Evolutionary conservation across 1,139 yeast genomes (phyloP).

Genomic region (Pichiaceae sp.): DNA sequence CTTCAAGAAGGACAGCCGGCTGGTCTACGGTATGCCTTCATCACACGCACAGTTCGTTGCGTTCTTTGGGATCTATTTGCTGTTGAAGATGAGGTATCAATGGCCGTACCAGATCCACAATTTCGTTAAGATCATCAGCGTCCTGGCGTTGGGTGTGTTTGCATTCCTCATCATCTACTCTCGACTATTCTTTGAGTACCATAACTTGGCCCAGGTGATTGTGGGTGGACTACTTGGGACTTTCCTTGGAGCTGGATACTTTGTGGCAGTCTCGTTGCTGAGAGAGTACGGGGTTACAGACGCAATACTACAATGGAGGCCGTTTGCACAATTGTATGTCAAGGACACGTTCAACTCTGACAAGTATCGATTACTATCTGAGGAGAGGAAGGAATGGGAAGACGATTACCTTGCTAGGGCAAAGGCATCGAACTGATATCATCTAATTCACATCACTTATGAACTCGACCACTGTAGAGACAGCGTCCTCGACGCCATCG

Average conservation of each 20-base stretch:
- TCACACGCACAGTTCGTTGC: conserved; percentile 97
- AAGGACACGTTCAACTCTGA: conserved; percentile 35
- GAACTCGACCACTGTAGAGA: conserved; percentile 10
- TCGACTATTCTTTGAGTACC: conserved; percentile 73
- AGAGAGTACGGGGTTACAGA: conserved; percentile 57
- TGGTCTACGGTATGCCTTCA: conserved; percentile 83
- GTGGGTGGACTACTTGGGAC: conserved; percentile 67
- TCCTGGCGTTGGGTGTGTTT: conserved; percentile 16
- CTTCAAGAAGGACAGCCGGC: conserved; percentile 19
- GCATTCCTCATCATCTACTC: conserved; percentile 51
- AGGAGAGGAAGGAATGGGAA: conserved; percentile 19
- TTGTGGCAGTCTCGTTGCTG: conserved; percentile 38
- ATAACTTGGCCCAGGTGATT: conserved; percentile 60
- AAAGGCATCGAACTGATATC: neutral
- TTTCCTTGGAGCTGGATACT: conserved; percentile 51
- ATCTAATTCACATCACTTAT: conserved; percentile 2
- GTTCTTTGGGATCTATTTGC: conserved; percentile 60
- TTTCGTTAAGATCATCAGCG: conserved; percentile 2
- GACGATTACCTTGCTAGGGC: neutral
- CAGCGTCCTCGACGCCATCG: conserved; percentile 13
- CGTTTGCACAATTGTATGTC: conserved; percentile 37
- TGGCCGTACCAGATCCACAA: conserved; percentile 22
- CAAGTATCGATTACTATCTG: conserved; percentile 8
- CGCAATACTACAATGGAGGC: conserved; percentile 44
- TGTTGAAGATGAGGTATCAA: conserved; percentile 38